phyloP scores from a whole-genome alignment of 345 rosid species.

The Citrus sp. region DNA sequence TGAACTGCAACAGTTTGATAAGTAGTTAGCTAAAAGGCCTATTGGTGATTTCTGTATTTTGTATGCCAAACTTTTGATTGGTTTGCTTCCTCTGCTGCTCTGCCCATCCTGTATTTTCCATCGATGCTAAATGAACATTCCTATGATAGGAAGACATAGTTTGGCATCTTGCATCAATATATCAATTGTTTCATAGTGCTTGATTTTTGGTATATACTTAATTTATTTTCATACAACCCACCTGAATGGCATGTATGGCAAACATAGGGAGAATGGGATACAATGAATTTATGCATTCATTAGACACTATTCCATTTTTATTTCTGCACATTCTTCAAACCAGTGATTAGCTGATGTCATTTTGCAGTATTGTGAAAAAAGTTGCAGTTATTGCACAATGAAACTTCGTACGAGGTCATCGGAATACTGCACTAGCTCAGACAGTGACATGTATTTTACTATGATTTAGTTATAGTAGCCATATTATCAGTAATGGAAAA shows the following conservation, averaged over 20 bases:
- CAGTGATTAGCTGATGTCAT: no score
- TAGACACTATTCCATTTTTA: no score
- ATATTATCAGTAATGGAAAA: background rate
- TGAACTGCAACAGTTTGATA: slow-evolving; percentile 67
- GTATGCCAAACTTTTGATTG: slow-evolving; percentile 4
- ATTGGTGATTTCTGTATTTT: background rate
- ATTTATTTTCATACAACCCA: background rate
- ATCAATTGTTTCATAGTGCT: background rate
- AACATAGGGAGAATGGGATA: background rate
- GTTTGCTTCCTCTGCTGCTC: background rate
- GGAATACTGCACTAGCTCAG: no score
- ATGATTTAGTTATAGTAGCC: background rate
- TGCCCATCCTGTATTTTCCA: background rate
- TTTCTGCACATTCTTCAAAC: no score
- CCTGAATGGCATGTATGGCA: background rate
- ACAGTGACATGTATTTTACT: background rate
- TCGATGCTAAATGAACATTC: background rate
- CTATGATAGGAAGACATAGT: background rate
- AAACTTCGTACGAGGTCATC: no score
- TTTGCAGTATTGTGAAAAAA: no score
- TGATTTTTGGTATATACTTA: background rate
- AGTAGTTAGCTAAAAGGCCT: slow-evolving; percentile 23
- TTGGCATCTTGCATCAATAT: background rate
- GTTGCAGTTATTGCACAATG: no score
- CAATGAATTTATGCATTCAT: background rate